Base-by-base conservation (phyloP, 2,329 filamentous ascomycete genomes). In the Verticillium albo-atrum region DNA sequence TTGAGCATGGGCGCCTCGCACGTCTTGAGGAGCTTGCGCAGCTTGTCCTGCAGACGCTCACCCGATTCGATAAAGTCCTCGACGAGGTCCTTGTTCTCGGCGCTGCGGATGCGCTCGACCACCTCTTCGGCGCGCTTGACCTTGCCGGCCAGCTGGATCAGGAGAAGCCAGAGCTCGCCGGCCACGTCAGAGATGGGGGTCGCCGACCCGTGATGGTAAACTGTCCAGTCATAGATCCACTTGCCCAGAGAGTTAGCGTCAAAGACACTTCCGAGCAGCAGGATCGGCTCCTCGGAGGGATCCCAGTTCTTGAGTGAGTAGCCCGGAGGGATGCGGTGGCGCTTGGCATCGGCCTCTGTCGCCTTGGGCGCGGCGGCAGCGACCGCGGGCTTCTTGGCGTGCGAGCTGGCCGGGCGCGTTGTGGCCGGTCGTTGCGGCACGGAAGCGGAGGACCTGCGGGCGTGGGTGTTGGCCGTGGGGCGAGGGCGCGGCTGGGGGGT, bases 221-320 rank as follows among this genome's bases (percentile, higher is more conserved):
- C 91, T 20, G 95, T 97, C 95, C 95, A 99, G 82, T 98, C 95
- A 76, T 97, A 99, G 71, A 99, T 96, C 95, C 95, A 99, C 78
- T 97, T 97, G 70, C 95, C 95, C 30, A 99, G 83, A 27, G 92
- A 97, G 82, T 98, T 97, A 70, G 94, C 91, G 72, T 98, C 95
- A 71, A 98, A 98, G 59, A 98, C 95, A 71, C 91, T 96, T 56
- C 95, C 95, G 25, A 98, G 83, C 27, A 99, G 85, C 71, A 97
- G 88, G 72, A 99, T 97, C 56, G 95, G 95, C 67, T 92, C 88
- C 79, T 98, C 94, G 28, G 86, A 88, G 1, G 94, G 94, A 72
- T 99, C 95, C 95, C 95, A 98, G 79, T 98, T 96, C 83, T 98
- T 98, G 72, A 94, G 87, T 27, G 92, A 96, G 79, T 96, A 99